These are phyloP conservation scores for Hypomontagnella submonticulosa DNA, from an alignment of 495 filamentous ascomycete species.

Conservation along the genomic window DNA sequence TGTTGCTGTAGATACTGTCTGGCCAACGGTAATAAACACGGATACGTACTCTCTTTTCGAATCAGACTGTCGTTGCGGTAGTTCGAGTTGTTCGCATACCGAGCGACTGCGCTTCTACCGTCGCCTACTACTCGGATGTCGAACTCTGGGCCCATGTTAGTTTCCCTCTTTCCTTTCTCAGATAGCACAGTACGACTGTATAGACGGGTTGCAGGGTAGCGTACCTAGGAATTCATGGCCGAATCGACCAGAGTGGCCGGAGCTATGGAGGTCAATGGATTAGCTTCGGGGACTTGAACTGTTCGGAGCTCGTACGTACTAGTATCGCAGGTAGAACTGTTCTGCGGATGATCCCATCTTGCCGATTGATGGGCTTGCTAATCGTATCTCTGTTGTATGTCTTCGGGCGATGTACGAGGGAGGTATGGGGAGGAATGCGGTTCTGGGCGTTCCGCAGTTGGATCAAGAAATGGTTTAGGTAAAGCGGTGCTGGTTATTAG, in stretches of 20 bases:
- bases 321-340: conserved; percentile 96
- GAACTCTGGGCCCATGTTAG: conserved; percentile 75
- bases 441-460: neutral
- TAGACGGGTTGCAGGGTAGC: conserved; percentile 24
- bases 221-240: conserved; percentile 98
- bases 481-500: neutral
- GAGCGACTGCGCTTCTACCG: conserved; percentile 91
- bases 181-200: conserved; percentile 1
- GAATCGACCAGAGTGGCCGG: conserved; percentile 96
- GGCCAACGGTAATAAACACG: neutral
- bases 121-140: conserved; percentile 94
- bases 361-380: conserved; percentile 8
- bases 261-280: conserved; percentile 65
- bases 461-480: neutral
- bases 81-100: conserved; percentile 99
- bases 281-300: conserved; percentile 34
- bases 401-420: too few relatives aligned
- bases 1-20: neutral
- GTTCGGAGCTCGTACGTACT: conserved; percentile 66
- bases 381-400: too few relatives aligned
- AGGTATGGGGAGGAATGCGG: neutral
- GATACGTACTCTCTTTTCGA: conserved; percentile 92
- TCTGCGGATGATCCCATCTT: conserved; percentile 61
- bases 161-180: neutral
- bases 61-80: conserved; percentile 99